These are phyloP conservation scores for Castanea sativa DNA, from an alignment of 306 rosid genomes.

Conservation along the genomic window DNA sequence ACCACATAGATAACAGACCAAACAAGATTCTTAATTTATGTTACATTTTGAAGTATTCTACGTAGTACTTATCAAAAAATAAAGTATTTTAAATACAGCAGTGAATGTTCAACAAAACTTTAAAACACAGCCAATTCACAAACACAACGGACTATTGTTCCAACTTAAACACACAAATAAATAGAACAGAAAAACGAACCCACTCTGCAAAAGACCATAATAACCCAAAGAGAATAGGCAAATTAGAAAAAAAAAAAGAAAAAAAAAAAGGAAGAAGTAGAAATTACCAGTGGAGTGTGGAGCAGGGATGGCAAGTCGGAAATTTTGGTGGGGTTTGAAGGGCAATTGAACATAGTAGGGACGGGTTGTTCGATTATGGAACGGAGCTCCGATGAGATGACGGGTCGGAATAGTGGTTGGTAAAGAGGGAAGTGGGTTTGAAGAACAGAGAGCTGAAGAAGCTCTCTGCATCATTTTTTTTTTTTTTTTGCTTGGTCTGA, in stretches of 20 bases:
- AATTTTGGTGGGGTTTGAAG: conserved; percentile 29
- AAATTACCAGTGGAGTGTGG: conserved; percentile 43
- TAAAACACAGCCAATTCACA: background rate
- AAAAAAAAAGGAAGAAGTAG: background rate
- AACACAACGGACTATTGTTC: background rate
- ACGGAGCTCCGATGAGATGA: conserved; percentile 29
- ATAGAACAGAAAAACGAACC: background rate
- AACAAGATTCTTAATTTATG: background rate
- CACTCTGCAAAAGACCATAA: background rate
- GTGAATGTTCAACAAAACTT: background rate
- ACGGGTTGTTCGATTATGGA: conserved; percentile 20
- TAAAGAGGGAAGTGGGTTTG: conserved; percentile 23
- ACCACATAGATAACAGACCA: background rate
- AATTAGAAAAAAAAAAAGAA: background rate
- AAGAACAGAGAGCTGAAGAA: conserved; percentile 40
- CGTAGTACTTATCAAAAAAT: no score
- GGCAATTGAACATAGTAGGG: conserved; percentile 15
- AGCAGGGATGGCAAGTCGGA: conserved; percentile 31
- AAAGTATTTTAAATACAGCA: background rate
- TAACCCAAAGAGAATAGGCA: background rate
- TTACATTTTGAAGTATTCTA: background rate
- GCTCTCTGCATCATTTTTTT: conserved; percentile 31
- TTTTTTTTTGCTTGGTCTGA: background rate
- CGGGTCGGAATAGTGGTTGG: conserved; percentile 28
- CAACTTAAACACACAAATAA: background rate